phyloP scores from a whole-genome alignment of 805 yeast genomes.

The Candida michaelii region DNA sequence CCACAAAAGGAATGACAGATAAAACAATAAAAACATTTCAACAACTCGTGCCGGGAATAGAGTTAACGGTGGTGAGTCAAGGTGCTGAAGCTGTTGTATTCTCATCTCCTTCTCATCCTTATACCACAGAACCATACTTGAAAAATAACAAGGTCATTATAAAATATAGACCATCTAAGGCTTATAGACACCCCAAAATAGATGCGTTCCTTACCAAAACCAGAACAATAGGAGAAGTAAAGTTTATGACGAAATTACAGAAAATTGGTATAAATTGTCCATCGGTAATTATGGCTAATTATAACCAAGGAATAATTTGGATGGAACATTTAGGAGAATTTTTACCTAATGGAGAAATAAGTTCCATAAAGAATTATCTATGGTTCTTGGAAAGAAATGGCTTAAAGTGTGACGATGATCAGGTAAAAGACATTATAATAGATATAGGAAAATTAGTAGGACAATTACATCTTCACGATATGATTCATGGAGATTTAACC shows the following conservation, averaged over 20 bases:
- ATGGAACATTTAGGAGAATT: slow-evolving; percentile 74
- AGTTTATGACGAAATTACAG: slow-evolving; percentile 59
- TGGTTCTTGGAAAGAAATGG: slow-evolving; percentile 54
- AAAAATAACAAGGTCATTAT: slow-evolving; percentile 51
- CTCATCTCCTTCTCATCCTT: slow-evolving; percentile 64
- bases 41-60: slow-evolving; percentile 46
- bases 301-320: slow-evolving; percentile 78
- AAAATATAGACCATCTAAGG: slow-evolving; percentile 85
- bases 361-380: slow-evolving; percentile 70
- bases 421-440: slow-evolving; percentile 45
- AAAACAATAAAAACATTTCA: slow-evolving; percentile 46
- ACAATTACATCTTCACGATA: slow-evolving; percentile 67
- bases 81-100: slow-evolving; percentile 92
- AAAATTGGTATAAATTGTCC: slow-evolving; percentile 70
- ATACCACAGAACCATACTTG: slow-evolving; percentile 27
- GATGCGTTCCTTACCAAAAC: slow-evolving; percentile 76
- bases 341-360: slow-evolving; percentile 50
- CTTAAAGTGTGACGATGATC: slow-evolving; percentile 25
- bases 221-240: slow-evolving; percentile 82
- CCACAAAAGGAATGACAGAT: slow-evolving; percentile 48
- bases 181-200: slow-evolving; percentile 83
- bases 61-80: slow-evolving; percentile 63
- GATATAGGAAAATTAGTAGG: slow-evolving; percentile 71
- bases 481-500: slow-evolving; percentile 93
- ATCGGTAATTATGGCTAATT: slow-evolving; percentile 70